Conservation (phyloP, 768 basidiomycete species). For the Auricularia cornea region DNA sequence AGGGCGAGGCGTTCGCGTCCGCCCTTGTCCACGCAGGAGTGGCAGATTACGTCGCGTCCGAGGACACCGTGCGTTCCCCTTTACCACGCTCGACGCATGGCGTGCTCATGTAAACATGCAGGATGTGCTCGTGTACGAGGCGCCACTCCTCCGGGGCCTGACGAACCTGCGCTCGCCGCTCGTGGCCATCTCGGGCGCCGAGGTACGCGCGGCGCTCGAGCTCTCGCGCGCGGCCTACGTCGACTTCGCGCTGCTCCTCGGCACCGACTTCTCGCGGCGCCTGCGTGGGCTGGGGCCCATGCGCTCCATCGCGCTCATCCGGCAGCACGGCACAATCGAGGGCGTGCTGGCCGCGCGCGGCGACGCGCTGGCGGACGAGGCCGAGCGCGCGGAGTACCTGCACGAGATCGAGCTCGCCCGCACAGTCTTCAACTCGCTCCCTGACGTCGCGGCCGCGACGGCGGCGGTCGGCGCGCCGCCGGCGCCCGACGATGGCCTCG, state of each 20-base stretch:
- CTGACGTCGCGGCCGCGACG: constrained; percentile 44
- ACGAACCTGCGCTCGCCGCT: constrained; percentile 54
- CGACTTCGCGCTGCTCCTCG: constrained; percentile 81
- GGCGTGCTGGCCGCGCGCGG: constrained; percentile 43
- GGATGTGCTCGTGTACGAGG: constrained; percentile 80
- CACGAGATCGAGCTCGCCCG: constrained; percentile 56
- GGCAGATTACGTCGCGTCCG: constrained; percentile 85
- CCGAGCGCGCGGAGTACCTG: constrained; percentile 45
- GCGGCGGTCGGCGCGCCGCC: constrained; percentile 23
- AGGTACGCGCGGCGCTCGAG: constrained; percentile 48
- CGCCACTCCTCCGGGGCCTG: constrained; percentile 72
- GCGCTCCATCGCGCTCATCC: constrained; percentile 70
- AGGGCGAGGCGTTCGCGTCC: constrained; percentile 82
- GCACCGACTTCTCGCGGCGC: constrained; percentile 84
- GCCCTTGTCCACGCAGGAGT: constrained; percentile 63
- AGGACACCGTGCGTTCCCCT: constrained; percentile 62
- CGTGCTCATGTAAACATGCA: constrained; percentile 19
- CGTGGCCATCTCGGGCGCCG: constrained; percentile 50
- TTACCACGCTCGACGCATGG: constrained; percentile 10
- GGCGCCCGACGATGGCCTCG: constrained; percentile 32
- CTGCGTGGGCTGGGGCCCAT: constrained; percentile 75
- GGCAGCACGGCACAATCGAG: constrained; percentile 65
- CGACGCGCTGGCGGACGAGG: constrained; percentile 44
- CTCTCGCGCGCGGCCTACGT: constrained; percentile 55
- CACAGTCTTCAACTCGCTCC: constrained; percentile 54